Conservation (phyloP, 257 asterid species). For the Anisodus acutangulus region DNA sequence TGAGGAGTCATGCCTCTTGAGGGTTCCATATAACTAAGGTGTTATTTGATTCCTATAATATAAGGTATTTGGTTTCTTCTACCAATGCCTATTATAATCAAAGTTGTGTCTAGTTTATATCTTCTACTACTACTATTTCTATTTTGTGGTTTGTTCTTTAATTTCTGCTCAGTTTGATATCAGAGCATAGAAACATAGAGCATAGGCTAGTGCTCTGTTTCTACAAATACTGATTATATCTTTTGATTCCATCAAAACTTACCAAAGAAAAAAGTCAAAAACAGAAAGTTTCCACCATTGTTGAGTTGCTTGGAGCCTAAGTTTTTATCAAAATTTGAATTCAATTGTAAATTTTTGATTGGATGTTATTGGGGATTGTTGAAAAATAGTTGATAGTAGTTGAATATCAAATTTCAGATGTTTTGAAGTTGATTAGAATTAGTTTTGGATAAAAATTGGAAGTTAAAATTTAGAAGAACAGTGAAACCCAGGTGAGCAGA, state of each 20-base stretch:
- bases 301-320: not conserved
- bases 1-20: not conserved
- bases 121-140: not conserved
- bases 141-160: not conserved
- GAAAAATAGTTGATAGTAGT: not conserved
- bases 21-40: not conserved
- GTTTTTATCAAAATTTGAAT: not conserved
- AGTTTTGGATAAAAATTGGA: conserved; percentile 3
- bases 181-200: too few relatives aligned
- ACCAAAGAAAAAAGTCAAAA: too few relatives aligned
- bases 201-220: not conserved
- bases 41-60: conserved; percentile 7
- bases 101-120: not conserved
- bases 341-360: not conserved
- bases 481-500: conserved; percentile 9
- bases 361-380: not conserved
- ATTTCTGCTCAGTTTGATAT: not conserved
- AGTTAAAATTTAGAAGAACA: not conserved
- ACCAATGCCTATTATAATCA: not conserved
- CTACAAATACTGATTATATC: conserved; percentile 9
- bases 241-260: not conserved
- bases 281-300: not conserved
- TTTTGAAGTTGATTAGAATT: not conserved
- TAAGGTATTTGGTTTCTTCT: not conserved
- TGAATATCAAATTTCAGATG: not conserved